Evolutionary conservation across 2,329 filamentous ascomycete species (phyloP), one percentile per base, ranked within the genome.

Genomic region (Nemania serpens): DNA sequence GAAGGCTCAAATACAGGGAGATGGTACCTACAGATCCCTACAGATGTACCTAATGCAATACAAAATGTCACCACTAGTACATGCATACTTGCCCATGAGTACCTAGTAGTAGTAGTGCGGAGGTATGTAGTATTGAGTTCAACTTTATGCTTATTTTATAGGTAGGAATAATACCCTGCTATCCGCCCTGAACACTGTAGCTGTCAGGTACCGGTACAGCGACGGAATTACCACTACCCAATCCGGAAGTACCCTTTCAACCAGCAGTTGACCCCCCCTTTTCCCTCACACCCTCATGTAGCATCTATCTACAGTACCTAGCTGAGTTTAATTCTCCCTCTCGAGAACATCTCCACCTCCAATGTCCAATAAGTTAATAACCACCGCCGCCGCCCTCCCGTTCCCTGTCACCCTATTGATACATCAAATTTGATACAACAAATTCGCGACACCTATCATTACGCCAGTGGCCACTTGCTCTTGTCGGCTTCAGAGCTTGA

Each of bases 191-290:
- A 13, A 48, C 15, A 42, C 43, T 18, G 42, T 42, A 42, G 17
- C 45, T 46, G 13, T 57, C 47, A 43, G 47, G 34, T 53, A 56
- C 52, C 25, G 29, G 47, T 54, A 29, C 48, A 42, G 20, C 41
- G 33, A 42, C 47, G 12, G 25, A 55, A 48, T n/a, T 48, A 53
- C 45, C 37, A 54, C 39, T 61, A 17, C 61, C 53, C 39, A 49
- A 63, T 61, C 54, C 50, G 54, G 61, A 58, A 60, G 53, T 50
- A 51, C 36, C 48, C 57, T 53, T 60, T 62, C 62, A 62, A 68
- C 37, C n/a, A 62, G 66, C 66, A 64, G 63, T 63, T 67, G 65
- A 66, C 63, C 63, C 67, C 63, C 65, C 67, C 59, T 66, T 69
- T 68, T 29, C 25, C 25, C 25, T 29, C 25, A 29, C 25, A 29